Base-by-base conservation (phyloP, 2,329 filamentous ascomycete genomes). In the Fusarium sp. region DNA sequence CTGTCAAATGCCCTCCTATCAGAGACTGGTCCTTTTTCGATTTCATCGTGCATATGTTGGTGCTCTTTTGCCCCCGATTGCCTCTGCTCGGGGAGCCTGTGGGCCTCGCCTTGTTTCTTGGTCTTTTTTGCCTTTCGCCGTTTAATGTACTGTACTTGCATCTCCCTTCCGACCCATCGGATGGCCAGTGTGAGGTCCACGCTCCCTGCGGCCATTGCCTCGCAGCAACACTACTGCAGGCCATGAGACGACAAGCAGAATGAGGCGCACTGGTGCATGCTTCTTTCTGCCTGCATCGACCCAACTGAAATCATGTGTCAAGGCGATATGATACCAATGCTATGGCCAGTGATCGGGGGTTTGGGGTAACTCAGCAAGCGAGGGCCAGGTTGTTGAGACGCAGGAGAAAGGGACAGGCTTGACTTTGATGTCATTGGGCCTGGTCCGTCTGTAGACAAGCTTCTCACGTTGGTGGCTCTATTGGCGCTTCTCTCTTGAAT, bases 171-270 rank as follows among this genome's bases (percentile, higher is more conserved):
- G 18, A 41, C 37, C 58, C 50, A 71, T 57, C 60, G 48, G 68
- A 71, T 57, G 68, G 37, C 63, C 50, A 31, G 64, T 61, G 52
- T 65, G 27, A 60, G 68, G 72, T 73, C 69, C 66, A 73, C 55
- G 70, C 56, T 58, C 63, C 39, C 65, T 67, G 67, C 55, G 51
- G 50, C 44, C 62, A 68, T 61, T 63, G 65, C 59, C 57, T 73
- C 61, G 66, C 57, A 57, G 63, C 52, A 27, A 53, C 54, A 67
- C 70, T 73, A 75, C 70, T 74, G 72, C 65, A 73, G 65, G 72
- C 63, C 62, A 71, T 67, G 60, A 48, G 62, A 62, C 65, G 58
- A 59, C 46, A 60, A 55, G 41, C 55, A 69, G 30, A 39, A 60
- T 60, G 63, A 63, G 63, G 54, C 48, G 44, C 51, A 63, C 46